Percentiles rank a stretch among this genome's conserved stretches.
Evolutionary conservation across 2,329 filamentous ascomycete genomes (phyloP).

Genomic region (Epichloe aotearoae): DNA sequence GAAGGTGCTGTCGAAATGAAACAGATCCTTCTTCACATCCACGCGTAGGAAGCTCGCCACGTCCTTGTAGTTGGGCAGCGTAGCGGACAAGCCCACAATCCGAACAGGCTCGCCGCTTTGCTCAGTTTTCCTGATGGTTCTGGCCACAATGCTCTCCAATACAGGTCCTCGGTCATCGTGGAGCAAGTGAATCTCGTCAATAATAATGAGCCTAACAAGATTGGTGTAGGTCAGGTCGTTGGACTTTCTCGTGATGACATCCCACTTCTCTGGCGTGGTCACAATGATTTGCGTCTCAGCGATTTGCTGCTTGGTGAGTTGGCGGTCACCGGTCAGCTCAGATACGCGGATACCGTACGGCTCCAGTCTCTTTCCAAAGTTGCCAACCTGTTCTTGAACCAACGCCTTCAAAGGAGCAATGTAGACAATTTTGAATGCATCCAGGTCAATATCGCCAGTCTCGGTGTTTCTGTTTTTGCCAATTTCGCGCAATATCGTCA

Average conservation of each 20-base stretch:
- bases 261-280: slow-evolving; percentile 97
- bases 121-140: slow-evolving; percentile 85
- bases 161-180: slow-evolving; percentile 97
- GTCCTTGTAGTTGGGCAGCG: slow-evolving; percentile 90
- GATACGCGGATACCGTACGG: slow-evolving; percentile 84
- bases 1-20: slow-evolving; percentile 93
- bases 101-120: slow-evolving; percentile 90
- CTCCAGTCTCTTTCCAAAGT: slow-evolving; percentile 84
- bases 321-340: slow-evolving; percentile 94
- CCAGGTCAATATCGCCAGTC: slow-evolving; percentile 88
- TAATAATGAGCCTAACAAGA: slow-evolving; percentile 88
- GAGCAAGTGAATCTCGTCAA: slow-evolving; percentile 94
- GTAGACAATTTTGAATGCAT: slow-evolving; percentile 97
- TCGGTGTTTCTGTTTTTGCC: slow-evolving; percentile 85
- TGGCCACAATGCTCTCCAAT: slow-evolving; percentile 88
- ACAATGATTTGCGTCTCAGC: slow-evolving; percentile 96
- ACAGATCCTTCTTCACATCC: slow-evolving; percentile 71
- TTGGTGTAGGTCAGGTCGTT: slow-evolving; percentile 96
- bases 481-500: slow-evolving; percentile 89
- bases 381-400: slow-evolving; percentile 95
- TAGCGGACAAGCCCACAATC: slow-evolving; percentile 84
- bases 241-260: slow-evolving; percentile 95
- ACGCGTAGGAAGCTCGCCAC: slow-evolving; percentile 92
- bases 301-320: slow-evolving; percentile 97
- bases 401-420: slow-evolving; percentile 92